Conservation (phyloP, 768 basidiomycete genomes). For the Dentipellis sp. region DNA sequence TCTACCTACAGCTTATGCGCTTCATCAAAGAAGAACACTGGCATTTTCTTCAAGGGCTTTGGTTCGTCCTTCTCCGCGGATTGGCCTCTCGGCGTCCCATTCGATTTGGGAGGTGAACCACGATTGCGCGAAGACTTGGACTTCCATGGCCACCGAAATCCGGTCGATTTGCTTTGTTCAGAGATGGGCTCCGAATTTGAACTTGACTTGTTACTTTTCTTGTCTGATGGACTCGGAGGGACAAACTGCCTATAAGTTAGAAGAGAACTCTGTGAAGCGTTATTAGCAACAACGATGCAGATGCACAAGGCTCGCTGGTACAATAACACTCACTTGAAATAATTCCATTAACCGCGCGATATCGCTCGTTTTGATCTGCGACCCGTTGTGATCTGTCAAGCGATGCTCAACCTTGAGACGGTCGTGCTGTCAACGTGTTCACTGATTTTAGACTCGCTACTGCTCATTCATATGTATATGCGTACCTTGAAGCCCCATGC, state of each 20-base stretch:
- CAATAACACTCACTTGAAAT: slow-evolving; percentile 44
- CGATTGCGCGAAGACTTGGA: slow-evolving; percentile 7
- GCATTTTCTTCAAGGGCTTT: slow-evolving; percentile 52
- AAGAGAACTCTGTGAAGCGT: slow-evolving; percentile 16
- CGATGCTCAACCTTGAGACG: slow-evolving; percentile 65
- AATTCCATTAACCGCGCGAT: slow-evolving; percentile 78
- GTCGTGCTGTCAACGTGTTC: slow-evolving; percentile 44
- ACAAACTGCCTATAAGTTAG: slow-evolving; percentile 22
- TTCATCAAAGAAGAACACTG: slow-evolving; percentile 79
- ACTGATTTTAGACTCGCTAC: neutral
- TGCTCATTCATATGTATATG: neutral
- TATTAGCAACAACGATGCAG: neutral
- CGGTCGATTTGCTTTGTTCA: slow-evolving; percentile 5
- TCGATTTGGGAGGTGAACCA: neutral
- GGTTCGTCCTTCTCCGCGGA: slow-evolving; percentile 25
- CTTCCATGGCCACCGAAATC: slow-evolving; percentile 7
- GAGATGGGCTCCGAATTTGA: slow-evolving; percentile 3
- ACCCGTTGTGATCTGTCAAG: slow-evolving; percentile 32
- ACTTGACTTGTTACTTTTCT: neutral
- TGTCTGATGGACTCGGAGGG: slow-evolving; percentile 5
- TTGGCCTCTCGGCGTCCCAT: slow-evolving; percentile 15
- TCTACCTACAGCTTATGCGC: slow-evolving; percentile 66
- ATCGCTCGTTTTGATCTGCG: slow-evolving; percentile 64
- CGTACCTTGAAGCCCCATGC: slow-evolving; percentile 71
- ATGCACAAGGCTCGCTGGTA: slow-evolving; percentile 1